Evolutionary conservation across 129 eudicot genomes (phyloP), one percentile per base, ranked within the genome.

Genomic region (Artemisia argyi): DNA sequence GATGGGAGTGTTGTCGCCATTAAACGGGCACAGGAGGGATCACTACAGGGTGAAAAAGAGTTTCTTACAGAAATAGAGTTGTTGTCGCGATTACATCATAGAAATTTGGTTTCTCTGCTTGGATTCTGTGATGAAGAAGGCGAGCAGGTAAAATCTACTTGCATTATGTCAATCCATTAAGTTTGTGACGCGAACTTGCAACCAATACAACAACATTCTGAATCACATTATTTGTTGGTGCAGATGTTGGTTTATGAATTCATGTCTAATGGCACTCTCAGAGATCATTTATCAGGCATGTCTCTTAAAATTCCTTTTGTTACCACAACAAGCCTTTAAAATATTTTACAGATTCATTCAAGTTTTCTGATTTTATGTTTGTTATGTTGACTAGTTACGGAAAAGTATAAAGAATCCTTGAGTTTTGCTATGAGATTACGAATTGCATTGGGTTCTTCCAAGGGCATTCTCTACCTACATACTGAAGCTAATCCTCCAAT

Each of bases 171-270:
- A 26, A 8, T 84, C 59, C 46, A 22, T 6, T 14, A 22, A 22
- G n/a, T 47, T 20, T 56, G 8, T 66, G 66, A 57, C 11, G n/a
- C 6, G 15, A 7, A 39, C 46, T 39, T 39, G 46, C 46, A 7
- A 39, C 46, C 46, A 7, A 16, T 61, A 61, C 30, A 49, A 7
- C 6, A 61, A 26, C 22, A 47, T 57, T 67, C 74, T 75, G 13
- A 75, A 65, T 66, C 53, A 47, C 16, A 1, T 46, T 14, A 66
- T 76, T 55, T 78, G 42, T 80, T 63, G 30, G 15, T 82, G 87
- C 92, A 91, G 95, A 92, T 92, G 96, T 78, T 92, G 83, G 77
- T 89, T 73, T 92, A 92, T 55, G 96, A 92, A 78, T 92, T 85
- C 88, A 86, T 94, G 96, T 65, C 97, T n/a, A 90, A 94, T 76